Evolutionary conservation across 2,329 filamentous ascomycete species (phyloP).

Genomic region (Elsinoe arachidis): DNA sequence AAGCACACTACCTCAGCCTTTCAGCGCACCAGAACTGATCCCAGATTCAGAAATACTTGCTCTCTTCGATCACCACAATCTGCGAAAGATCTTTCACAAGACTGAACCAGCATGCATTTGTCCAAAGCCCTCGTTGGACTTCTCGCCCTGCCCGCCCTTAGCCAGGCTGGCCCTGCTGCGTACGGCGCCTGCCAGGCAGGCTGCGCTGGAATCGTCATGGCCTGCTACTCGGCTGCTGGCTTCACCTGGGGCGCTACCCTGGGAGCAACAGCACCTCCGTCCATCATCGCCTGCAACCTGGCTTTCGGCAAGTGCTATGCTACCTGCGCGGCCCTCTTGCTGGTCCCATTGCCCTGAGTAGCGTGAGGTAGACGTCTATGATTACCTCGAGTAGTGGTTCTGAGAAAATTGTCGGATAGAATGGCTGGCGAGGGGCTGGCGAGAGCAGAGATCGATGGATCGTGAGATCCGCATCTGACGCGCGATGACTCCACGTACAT

Average conservation of each 20-base stretch:
- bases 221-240: constrained; percentile 40
- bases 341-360: background rate
- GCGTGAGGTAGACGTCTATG: background rate
- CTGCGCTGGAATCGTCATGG: constrained; percentile 37
- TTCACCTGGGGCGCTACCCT: constrained; percentile 35
- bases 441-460: too few relatives aligned
- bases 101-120: background rate
- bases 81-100: background rate
- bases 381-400: too few relatives aligned
- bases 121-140: background rate
- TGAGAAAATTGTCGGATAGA: too few relatives aligned
- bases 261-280: constrained; percentile 32
- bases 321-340: constrained; percentile 31
- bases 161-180: constrained; percentile 26
- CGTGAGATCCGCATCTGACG: too few relatives aligned
- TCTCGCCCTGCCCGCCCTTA: background rate
- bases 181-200: constrained; percentile 43
- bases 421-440: too few relatives aligned
- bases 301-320: constrained; percentile 40
- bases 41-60: too few relatives aligned
- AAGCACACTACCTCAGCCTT: too few relatives aligned
- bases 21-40: too few relatives aligned
- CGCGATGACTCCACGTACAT: too few relatives aligned
- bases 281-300: constrained; percentile 38
- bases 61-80: too few relatives aligned